Conservation (phyloP, 2,329 filamentous ascomycete species). For the Arthrobotrys megalospora region DNA sequence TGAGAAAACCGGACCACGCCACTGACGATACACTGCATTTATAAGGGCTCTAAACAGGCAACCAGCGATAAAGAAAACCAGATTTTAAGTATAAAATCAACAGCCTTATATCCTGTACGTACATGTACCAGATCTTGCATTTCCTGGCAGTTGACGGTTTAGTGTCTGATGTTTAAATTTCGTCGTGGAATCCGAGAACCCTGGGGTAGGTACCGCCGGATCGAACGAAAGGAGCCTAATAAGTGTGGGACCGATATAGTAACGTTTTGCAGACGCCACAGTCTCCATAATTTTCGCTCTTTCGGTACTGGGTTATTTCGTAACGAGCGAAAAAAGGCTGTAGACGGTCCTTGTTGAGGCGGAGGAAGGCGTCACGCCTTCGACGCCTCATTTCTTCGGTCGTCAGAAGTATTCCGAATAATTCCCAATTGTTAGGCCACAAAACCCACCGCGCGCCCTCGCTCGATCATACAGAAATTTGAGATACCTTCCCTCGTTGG, state of each 20-base stretch:
- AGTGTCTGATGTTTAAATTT: neutral
- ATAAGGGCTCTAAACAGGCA: neutral
- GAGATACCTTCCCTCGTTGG: conserved; percentile 12
- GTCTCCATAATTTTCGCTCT: conserved; percentile 11
- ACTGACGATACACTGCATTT: conserved; percentile 46
- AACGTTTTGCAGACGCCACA: conserved; percentile 29
- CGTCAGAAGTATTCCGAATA: neutral
- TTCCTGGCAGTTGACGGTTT: neutral
- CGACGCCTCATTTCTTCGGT: conserved; percentile 15
- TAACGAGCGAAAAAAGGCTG: conserved; percentile 11
- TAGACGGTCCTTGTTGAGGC: conserved; percentile 31
- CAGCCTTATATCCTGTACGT: conserved; percentile 40
- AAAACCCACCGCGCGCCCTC: conserved; percentile 6
- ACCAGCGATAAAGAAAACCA: conserved; percentile 25
- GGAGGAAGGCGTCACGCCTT: conserved; percentile 36
- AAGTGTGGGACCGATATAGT: conserved; percentile 12
- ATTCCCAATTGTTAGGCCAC: neutral
- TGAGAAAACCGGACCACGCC: conserved; percentile 47
- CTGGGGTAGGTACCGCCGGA: neutral
- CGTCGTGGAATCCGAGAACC: conserved; percentile 15
- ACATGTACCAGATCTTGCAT: conserved; percentile 32
- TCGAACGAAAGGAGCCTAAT: conserved; percentile 18
- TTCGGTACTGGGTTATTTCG: conserved; percentile 11
- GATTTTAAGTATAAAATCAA: conserved; percentile 33
- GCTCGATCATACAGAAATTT: conserved; percentile 8